Percentiles rank a stretch among this genome's conserved stretches.
Conservation (phyloP, 495 filamentous ascomycete species). For the Aspergillus sparsus region DNA sequence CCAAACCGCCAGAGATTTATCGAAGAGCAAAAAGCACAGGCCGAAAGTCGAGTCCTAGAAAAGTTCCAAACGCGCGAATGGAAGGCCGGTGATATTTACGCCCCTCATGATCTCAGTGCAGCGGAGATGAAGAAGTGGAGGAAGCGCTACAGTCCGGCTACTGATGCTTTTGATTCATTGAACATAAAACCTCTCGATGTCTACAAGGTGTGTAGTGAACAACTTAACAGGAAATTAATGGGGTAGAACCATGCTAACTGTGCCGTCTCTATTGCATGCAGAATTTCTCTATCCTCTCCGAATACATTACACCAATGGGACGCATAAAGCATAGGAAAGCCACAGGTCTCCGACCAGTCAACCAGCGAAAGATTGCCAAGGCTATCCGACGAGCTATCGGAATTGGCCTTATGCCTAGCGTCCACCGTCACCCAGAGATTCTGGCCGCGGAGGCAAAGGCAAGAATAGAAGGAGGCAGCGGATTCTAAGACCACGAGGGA, state of each 20-base stretch:
- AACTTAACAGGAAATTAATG: not conserved
- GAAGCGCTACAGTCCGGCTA: constrained; percentile 45
- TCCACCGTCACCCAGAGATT: constrained; percentile 90
- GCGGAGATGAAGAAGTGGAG: constrained; percentile 72
- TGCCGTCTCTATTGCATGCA: constrained; percentile 33
- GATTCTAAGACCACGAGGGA: constrained; percentile 13
- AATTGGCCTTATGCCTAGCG: constrained; percentile 87
- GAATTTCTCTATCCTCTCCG: constrained; percentile 93
- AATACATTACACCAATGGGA: constrained; percentile 82
- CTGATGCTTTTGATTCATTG: constrained; percentile 78
- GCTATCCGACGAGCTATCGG: constrained; percentile 86
- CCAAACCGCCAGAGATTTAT: constrained; percentile 39
- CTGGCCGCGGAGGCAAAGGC: constrained; percentile 49
- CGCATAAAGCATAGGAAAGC: constrained; percentile 72
- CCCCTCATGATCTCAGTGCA: constrained; percentile 81
- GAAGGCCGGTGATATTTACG: constrained; percentile 78
- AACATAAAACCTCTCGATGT: constrained; percentile 78
- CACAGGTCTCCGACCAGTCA: constrained; percentile 82
- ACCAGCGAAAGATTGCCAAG: constrained; percentile 91
- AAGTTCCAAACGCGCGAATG: constrained; percentile 56
- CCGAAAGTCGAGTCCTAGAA: constrained; percentile 41
- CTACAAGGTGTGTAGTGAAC: constrained; percentile 70
- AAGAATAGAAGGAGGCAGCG: constrained; percentile 29
- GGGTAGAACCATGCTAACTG: not conserved
- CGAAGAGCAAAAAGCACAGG: constrained; percentile 42